phyloP scores from a whole-genome alignment of 2,329 filamentous ascomycete genomes.

The Cryphonectria nitschkei region DNA sequence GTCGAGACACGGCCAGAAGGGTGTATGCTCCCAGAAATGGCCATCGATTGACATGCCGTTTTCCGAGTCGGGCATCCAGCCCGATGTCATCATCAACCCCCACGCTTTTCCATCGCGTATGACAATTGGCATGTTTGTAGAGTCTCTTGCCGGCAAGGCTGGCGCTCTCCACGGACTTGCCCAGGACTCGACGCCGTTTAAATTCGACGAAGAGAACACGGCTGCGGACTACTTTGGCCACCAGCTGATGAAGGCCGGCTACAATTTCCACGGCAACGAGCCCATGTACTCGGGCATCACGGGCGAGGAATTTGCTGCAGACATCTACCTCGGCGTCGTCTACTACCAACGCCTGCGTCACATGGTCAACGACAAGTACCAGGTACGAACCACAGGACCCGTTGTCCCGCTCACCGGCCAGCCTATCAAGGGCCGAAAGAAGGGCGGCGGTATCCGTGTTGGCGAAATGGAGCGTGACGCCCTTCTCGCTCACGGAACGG shows the following conservation, averaged over 20 bases:
- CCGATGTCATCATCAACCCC: slow-evolving; percentile 98
- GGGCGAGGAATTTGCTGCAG: slow-evolving; percentile 87
- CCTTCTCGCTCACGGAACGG: slow-evolving; percentile 90
- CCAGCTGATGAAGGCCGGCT: slow-evolving; percentile 91
- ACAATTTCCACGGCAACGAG: slow-evolving; percentile 98
- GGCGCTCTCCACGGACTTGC: slow-evolving; percentile 94
- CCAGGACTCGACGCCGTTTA: slow-evolving; percentile 94
- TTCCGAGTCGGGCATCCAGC: slow-evolving; percentile 93
- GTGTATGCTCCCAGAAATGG: slow-evolving; percentile 96
- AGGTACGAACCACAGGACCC: slow-evolving; percentile 93
- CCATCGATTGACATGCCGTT: slow-evolving; percentile 94
- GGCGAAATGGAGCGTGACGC: slow-evolving; percentile 99
- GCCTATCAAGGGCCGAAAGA: slow-evolving; percentile 94
- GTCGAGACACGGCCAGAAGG: slow-evolving; percentile 96
- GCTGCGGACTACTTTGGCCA: slow-evolving; percentile 95
- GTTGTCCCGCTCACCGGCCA: slow-evolving; percentile 90
- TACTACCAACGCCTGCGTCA: slow-evolving; percentile 98
- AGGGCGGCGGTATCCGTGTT: slow-evolving; percentile 97
- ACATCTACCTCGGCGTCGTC: slow-evolving; percentile 95
- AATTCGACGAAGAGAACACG: slow-evolving; percentile 89
- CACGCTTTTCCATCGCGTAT: slow-evolving; percentile 99
- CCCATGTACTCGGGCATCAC: slow-evolving; percentile 98
- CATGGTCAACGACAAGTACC: slow-evolving; percentile 99
- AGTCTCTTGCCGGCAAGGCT: slow-evolving; percentile 93
- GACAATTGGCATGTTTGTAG: slow-evolving; percentile 99